Evolutionary conservation across 2,329 filamentous ascomycete species (phyloP).

Genomic region (Ophiocordyceps camponoti-saundersi): DNA sequence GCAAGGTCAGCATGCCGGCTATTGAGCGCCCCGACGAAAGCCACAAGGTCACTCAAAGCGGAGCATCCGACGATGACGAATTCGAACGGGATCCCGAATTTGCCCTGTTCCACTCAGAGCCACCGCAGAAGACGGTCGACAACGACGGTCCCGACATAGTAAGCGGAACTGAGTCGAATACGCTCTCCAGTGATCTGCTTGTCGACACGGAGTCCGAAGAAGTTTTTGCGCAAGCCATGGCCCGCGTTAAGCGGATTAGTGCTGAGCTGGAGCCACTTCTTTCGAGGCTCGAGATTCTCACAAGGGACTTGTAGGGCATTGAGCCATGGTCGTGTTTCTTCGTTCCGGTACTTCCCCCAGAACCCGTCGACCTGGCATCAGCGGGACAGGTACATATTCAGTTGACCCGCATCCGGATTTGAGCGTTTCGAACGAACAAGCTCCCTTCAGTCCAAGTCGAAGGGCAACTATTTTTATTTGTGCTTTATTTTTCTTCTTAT

Average conservation of each 20-base stretch:
- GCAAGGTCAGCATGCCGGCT: conserved; percentile 36
- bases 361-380: too few species aligned
- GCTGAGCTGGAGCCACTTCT: conserved; percentile 17
- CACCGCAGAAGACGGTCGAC: conserved; percentile 1
- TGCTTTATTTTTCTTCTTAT: too few species aligned
- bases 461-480: too few species aligned
- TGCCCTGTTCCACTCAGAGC: conserved; percentile 37
- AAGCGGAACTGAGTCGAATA: conserved; percentile 43
- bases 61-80: conserved; percentile 27
- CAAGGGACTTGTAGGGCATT: conserved; percentile 15
- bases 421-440: too few species aligned
- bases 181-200: conserved; percentile 44
- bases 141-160: conserved; percentile 23
- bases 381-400: too few species aligned
- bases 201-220: conserved; percentile 38
- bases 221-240: conserved; percentile 24
- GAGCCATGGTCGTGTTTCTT: too few species aligned
- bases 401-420: too few species aligned
- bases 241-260: conserved; percentile 31
- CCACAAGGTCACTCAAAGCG: background rate
- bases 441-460: too few species aligned
- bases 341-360: too few species aligned
- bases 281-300: conserved; percentile 20
- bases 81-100: conserved; percentile 48
- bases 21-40: conserved; percentile 29